Evolutionary conservation across 306 rosid genomes (phyloP).

Genomic region (Citrullus amarus): DNA sequence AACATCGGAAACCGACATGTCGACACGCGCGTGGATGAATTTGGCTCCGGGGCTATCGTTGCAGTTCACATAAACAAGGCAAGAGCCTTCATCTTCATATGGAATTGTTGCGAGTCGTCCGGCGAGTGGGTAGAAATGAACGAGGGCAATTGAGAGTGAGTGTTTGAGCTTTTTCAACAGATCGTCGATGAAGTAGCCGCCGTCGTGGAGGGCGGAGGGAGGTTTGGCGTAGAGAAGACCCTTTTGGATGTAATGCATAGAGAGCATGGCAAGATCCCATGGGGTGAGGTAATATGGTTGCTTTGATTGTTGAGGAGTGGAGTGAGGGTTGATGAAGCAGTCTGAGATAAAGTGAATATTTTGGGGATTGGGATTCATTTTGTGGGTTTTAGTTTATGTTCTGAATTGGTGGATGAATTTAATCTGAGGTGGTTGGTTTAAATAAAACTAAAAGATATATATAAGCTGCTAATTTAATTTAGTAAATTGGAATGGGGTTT

Average conservation of each 20-base stretch:
- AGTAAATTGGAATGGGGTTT: neutral
- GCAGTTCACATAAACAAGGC: constrained; percentile 29
- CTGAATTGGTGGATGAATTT: too few species aligned
- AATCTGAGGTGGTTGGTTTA: neutral
- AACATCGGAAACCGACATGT: constrained; percentile 27
- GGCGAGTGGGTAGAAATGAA: constrained; percentile 52
- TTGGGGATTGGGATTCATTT: neutral
- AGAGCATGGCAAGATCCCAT: constrained; percentile 35
- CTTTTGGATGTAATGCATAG: constrained; percentile 42
- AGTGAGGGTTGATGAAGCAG: constrained; percentile 20
- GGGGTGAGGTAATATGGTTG: constrained; percentile 28
- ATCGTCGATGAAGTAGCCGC: constrained; percentile 5
- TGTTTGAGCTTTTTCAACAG: constrained; percentile 29
- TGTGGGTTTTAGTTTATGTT: neutral
- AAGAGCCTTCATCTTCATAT: constrained; percentile 20
- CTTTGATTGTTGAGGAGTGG: constrained; percentile 10
- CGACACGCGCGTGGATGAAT: constrained; percentile 37
- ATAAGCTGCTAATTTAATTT: neutral
- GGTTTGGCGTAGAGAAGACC: constrained; percentile 62
- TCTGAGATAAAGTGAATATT: constrained; percentile 16
- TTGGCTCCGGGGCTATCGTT: constrained; percentile 25
- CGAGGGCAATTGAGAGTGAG: constrained; percentile 43
- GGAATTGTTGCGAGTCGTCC: constrained; percentile 35
- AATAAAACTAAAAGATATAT: neutral
- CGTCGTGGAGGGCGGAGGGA: neutral